Base-by-base conservation (phyloP, 805 yeast species). In the Hanseniaspora vineae region DNA sequence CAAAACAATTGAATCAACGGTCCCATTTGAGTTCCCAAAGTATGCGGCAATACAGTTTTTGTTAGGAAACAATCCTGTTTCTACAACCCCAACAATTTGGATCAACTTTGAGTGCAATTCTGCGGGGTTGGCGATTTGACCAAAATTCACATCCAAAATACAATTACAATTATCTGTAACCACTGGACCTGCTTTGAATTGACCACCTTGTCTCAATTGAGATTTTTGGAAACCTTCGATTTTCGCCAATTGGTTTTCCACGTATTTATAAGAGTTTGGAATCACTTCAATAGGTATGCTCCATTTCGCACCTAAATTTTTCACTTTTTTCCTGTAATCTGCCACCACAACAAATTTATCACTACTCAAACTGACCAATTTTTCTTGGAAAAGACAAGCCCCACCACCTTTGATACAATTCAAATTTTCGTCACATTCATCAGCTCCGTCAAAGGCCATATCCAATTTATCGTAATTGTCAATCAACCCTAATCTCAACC, bases 321-420 rank as follows among this genome's bases (percentile, higher is more conserved):
- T 72, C 18, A 94, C 79, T 59, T 78, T 81, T 68, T 92, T 92
- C 59, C 96, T 73, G 62, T 78, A 82, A 66, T 92, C 98, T 1
- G 97, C 98, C 46, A 92, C 97, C 18, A 90, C 73, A 29, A 92
- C 71, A 59, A 90, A 88, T 56, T 75, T 76, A 50, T 75, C 69
- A 2, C 96, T 79, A 51, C 86, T 78, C 49, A 77, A 74, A 15
- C 96, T 96, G 13, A 92, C 96, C 47, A 92, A 72, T 67, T 92
- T 92, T 65, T 92, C 99, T 68, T 90, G 98, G 68, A 92, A 82
- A 52, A 88, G 71, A 65, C 99, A 92, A 1, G 97, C 99, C 40
- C 99, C 99, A 44, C 99, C 99, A 55, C 99, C 99, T 67, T 92
- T 92, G 63, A 92, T 92, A 58, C 89, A 80, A 61, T 88, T 85